Evolutionary conservation across 73 alveolate genomes (phyloP).

Genomic region (Paramecium sexaurelia): DNA sequence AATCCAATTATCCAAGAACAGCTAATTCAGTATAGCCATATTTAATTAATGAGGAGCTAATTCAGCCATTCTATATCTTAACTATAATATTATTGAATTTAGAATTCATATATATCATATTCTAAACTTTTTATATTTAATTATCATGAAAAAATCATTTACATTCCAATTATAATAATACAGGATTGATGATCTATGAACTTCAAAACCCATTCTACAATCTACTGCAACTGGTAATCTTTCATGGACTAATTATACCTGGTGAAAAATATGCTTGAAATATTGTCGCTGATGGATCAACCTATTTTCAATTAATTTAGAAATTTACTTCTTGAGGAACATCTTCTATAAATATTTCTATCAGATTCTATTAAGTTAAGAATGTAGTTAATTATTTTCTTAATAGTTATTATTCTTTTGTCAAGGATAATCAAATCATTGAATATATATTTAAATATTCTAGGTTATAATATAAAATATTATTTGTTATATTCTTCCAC

Average conservation of each 20-base stretch:
- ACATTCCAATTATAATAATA: too few relatives aligned
- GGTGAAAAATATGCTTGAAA: conserved; percentile 72
- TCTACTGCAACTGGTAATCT: conserved; percentile 88
- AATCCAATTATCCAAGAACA: conserved; percentile 75
- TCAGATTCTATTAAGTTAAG: neutral
- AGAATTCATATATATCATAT: too few relatives aligned
- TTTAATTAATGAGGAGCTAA: conserved; percentile 91
- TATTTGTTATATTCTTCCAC: neutral
- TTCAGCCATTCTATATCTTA: conserved; percentile 86
- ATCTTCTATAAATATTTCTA: conserved; percentile 39
- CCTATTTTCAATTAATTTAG: conserved; percentile 59
- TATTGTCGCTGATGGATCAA: conserved; percentile 72
- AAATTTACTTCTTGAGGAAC: conserved; percentile 11
- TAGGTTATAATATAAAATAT: neutral
- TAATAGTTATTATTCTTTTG: neutral
- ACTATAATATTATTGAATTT: neutral
- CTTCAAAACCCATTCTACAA: conserved; percentile 95
- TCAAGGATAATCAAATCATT: neutral
- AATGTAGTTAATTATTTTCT: neutral
- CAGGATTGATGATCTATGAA: conserved; percentile 85
- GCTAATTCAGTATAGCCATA: conserved; percentile 82
- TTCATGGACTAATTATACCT: conserved; percentile 75
- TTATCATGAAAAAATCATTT: conserved; percentile 87
- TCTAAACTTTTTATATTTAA: conserved; percentile 70
- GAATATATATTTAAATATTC: neutral